Conservation (phyloP, 768 basidiomycete species). For the Rhodotorula diobovata region DNA sequence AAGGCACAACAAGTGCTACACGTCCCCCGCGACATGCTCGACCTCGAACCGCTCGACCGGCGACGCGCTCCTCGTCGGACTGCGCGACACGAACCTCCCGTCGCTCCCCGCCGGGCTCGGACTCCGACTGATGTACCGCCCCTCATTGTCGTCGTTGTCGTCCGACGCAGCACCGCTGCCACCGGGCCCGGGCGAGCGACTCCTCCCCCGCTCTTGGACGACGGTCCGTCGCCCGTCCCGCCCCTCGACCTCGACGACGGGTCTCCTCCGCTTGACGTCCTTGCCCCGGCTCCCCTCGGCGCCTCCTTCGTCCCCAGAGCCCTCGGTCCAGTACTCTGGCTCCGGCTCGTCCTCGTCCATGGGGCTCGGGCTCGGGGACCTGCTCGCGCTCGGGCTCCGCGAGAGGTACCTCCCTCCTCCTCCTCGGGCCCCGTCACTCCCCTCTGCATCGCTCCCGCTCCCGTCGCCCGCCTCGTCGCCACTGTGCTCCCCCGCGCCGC, state of each 20-base stretch:
- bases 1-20: background rate
- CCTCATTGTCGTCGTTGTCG: background rate
- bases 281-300: background rate
- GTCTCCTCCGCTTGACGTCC: constrained; percentile 13
- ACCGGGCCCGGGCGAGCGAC: too few species aligned
- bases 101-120: constrained; percentile 30
- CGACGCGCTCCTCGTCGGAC: constrained; percentile 33
- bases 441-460: constrained; percentile 49
- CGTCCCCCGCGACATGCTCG: constrained; percentile 31
- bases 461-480: background rate
- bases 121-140: constrained; percentile 33
- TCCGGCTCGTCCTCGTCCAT: constrained; percentile 38
- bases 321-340: constrained; percentile 27
- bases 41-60: constrained; percentile 20
- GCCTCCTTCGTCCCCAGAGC: background rate
- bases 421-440: constrained; percentile 38
- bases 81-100: constrained; percentile 24
- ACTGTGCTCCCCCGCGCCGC: constrained; percentile 41
- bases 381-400: constrained; percentile 41
- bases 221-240: background rate
- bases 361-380: constrained; percentile 45
- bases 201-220: too few species aligned
- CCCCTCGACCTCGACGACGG: constrained; percentile 12
- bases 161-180: background rate
- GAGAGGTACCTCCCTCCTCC: constrained; percentile 19